These are phyloP conservation scores for Otatea glauca DNA, from an alignment of 176 grass and related monocot genomes.

Conservation along the genomic window DNA sequence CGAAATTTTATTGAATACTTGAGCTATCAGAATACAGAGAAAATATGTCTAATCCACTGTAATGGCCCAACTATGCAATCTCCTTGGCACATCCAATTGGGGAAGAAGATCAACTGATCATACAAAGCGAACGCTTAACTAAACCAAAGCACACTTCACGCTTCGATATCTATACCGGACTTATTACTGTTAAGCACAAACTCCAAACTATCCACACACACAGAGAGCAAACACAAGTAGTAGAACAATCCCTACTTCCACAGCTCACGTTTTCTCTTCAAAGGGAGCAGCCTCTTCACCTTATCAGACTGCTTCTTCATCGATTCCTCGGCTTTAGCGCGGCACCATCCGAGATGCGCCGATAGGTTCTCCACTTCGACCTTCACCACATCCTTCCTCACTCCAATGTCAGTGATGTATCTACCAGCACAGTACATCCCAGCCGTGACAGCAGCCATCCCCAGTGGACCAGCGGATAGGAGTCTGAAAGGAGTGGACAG, in stretches of 20 bases:
- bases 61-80: neutral
- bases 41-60: neutral
- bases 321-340: too few relatives aligned
- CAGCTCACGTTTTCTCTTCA: constrained; percentile 56
- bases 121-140: neutral
- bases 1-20: neutral
- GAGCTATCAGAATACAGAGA: constrained; percentile 4
- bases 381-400: too few relatives aligned
- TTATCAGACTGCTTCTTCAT: too few relatives aligned
- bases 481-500: too few relatives aligned
- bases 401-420: too few relatives aligned
- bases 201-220: constrained; percentile 34
- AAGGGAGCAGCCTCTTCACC: neutral
- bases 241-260: neutral
- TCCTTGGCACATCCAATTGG: neutral
- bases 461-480: too few relatives aligned
- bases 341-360: too few relatives aligned
- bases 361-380: too few relatives aligned
- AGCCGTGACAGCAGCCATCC: too few relatives aligned
- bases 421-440: too few relatives aligned
- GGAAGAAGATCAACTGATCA: constrained; percentile 12
- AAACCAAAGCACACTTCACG: constrained; percentile 48
- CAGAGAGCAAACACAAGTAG: neutral
- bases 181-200: constrained; percentile 17
- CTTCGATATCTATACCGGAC: constrained; percentile 11